Percentiles rank a stretch among this genome's conserved stretches.
phyloP scores from a whole-genome alignment of 179 eudicot species.

The Gypsophila paniculata region DNA sequence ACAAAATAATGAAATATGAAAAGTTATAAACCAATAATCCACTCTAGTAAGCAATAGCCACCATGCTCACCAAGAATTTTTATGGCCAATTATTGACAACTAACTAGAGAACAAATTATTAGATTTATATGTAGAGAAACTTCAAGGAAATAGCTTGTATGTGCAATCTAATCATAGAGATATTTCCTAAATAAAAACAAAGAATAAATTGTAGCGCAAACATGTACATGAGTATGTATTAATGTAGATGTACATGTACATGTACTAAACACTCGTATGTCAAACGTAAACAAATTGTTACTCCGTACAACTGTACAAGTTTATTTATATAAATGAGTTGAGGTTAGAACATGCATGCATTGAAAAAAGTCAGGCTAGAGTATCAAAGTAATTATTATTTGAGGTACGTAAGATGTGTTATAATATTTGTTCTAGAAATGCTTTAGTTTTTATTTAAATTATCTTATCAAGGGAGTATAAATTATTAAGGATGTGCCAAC shows the following conservation, averaged over 20 bases:
- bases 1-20: too few species aligned
- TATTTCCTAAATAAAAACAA: neutral
- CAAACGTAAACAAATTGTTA: neutral
- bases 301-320: neutral
- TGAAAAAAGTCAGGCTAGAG: neutral
- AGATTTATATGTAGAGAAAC: neutral
- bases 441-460: neutral
- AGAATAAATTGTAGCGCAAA: neutral
- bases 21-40: too few species aligned
- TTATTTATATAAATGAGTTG: neutral
- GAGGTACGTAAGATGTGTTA: neutral
- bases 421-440: neutral
- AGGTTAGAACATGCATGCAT: neutral
- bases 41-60: too few species aligned
- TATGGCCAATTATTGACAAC: too few species aligned
- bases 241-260: too few species aligned
- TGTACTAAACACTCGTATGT: neutral
- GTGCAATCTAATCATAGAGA: neutral
- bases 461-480: neutral
- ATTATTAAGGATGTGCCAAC: neutral
- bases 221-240: too few species aligned
- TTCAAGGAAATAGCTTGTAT: neutral
- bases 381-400: too few species aligned
- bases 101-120: too few species aligned
- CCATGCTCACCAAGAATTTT: too few species aligned